Evolutionary conservation across 257 asterid genomes (phyloP), one percentile per base, ranked within the genome.

Genomic region (Petunia axillaris): DNA sequence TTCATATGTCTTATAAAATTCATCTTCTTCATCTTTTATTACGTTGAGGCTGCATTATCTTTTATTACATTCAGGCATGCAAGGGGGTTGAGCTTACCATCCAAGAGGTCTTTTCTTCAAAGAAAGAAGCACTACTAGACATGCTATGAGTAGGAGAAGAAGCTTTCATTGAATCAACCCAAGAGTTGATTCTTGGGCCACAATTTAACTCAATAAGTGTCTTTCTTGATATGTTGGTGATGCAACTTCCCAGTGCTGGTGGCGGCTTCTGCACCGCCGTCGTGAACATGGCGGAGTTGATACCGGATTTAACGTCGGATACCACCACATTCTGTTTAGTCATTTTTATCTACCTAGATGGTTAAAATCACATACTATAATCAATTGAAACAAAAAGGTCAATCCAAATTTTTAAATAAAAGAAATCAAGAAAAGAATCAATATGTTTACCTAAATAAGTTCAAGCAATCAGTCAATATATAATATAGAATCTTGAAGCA

Each of bases 101-200:
- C 94, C 95, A 91, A 13, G 94, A 85, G 68, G 64, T 76, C 0
- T 62, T 90, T 63, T 82, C 91, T 39, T 81, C 90, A 6, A 90
- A 67, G 67, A 81, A 84, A 4, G 92, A 80, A 40, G 80, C 25
- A 25, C 25, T 25, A 25, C 25, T 36, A 80, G 93, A 76, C 68
- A 88, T 87, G 76, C 83, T 35, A 63, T 86, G 98, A 4, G 98
- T 93, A 13, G 98, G 98, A 48, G 98, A 94, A 44, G 98, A 94
- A 58, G 96, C 96, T 79, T 90, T 89, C 98, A 94, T 93, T 14
- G 92, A 84, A 64, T 91, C 98, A n/a, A 91, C 85, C 97, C 97
- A 94, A 9, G 96, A 43, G 84, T 86, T 91, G 77, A 86, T 84
- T 81, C 91, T 87, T 0, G 88, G 85, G 38, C 89, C 87, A 48